These are phyloP conservation scores for Oldenlandia corymbosa DNA, from an alignment of 257 asterid genomes.

Conservation along the genomic window DNA sequence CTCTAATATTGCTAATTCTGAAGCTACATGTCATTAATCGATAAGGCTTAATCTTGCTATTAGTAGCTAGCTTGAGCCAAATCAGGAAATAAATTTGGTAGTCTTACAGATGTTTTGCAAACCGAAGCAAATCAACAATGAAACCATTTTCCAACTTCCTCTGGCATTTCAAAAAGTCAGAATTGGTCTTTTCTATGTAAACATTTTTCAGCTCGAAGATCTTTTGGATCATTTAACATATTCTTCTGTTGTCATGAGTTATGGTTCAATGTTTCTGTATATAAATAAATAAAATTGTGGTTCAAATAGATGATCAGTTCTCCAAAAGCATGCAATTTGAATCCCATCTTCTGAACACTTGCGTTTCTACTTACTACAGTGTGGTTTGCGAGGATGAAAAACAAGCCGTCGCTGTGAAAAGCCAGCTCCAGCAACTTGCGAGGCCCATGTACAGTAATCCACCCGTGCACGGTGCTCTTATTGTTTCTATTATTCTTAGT, in stretches of 20 bases:
- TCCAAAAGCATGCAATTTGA: not conserved
- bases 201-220: not conserved
- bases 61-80: not conserved
- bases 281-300: too few relatives aligned
- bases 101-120: not conserved
- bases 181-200: not conserved
- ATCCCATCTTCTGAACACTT: not conserved
- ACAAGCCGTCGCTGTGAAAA: slow-evolving; percentile 91
- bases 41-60: not conserved
- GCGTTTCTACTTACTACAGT: slow-evolving; percentile 30
- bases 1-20: not conserved
- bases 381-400: slow-evolving; percentile 88
- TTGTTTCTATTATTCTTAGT: slow-evolving; percentile 78
- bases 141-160: not conserved
- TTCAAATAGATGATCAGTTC: not conserved
- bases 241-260: not conserved
- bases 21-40: not conserved
- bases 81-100: not conserved
- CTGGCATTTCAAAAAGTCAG: not conserved
- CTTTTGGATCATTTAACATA: not conserved
- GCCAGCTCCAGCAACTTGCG: slow-evolving; percentile 97
- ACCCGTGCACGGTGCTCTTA: slow-evolving; percentile 87
- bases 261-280: too few relatives aligned
- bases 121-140: not conserved
- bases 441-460: slow-evolving; percentile 99